Evolutionary conservation across 2,329 filamentous ascomycete genomes (phyloP), one percentile per base, ranked within the genome.

Genomic region (Ploettnerulaceae sp.): DNA sequence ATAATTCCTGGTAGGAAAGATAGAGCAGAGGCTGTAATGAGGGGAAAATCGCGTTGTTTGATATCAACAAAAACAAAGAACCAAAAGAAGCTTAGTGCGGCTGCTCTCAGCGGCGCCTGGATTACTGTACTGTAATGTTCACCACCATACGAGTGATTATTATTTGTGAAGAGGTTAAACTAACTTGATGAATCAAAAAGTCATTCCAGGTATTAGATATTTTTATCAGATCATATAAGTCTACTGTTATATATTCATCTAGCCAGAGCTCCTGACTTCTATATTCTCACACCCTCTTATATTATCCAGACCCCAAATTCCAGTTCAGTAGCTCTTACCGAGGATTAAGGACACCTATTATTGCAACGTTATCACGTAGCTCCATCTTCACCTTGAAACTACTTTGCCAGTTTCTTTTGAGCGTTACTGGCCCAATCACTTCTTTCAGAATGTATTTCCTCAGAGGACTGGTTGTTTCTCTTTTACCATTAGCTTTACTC

Each of bases 401-500:
- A 38, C 15, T 26, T 15, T 15, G 20, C 18, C 32, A n/a, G 7
- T 6, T 7, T 24, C 31, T 36, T n/a, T 7, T 18, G 20, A n/a
- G 12, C n/a, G 21, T 20, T 20, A 8, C 5, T 4, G 18, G 7
- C 12, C 11, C 41, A 26, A 24, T 24, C 22, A n/a, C 15, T 18
- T 11, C 25, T 44, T 33, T 51, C 67, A 81, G 68, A 57, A 91
- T 91, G 86, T 83, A 79, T 69, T 71, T 84, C 61, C 69, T 86
- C 48, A 72, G 76, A 57, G 66, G 80, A 51, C 67, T 89, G 58
- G 69, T 85, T 56, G 76, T 82, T 32, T 70, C 79, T 48, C 70
- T 84, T 62, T 71, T 87, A 56, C 73, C 81, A 29, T 71, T 80
- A 45, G 73, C 76, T 48, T 73, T 74, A 47, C 65, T 83, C 31